phyloP scores from a whole-genome alignment of 2,329 filamentous ascomycete genomes.

The Epichloe uncinata region DNA sequence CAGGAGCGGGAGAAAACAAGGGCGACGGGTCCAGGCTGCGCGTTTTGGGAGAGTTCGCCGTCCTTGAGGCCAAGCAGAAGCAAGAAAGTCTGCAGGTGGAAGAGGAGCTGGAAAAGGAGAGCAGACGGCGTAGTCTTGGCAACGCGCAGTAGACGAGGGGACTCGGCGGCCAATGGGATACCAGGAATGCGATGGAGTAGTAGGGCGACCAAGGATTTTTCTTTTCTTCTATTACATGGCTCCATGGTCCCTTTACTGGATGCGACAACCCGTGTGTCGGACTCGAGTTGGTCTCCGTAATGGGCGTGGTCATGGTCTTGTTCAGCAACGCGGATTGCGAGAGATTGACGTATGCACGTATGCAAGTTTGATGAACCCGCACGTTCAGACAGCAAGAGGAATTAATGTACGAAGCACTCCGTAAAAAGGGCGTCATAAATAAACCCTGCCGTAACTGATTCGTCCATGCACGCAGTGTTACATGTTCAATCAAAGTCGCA shows the following conservation, averaged over 20 bases:
- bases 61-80: slow-evolving; percentile 45
- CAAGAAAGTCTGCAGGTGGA: slow-evolving; percentile 61
- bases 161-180: neutral
- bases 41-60: slow-evolving; percentile 7
- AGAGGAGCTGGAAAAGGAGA: slow-evolving; percentile 41
- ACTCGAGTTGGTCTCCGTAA: neutral
- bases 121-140: slow-evolving; percentile 22
- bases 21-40: slow-evolving; percentile 7
- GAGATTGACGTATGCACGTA: neutral
- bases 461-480: too few species aligned
- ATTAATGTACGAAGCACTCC: too few species aligned
- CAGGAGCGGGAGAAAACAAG: slow-evolving; percentile 36
- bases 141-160: neutral
- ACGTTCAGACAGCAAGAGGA: neutral
- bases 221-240: neutral
- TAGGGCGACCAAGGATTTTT: neutral
- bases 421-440: too few species aligned
- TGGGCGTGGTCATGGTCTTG: too few species aligned
- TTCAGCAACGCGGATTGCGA: too few species aligned
- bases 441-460: too few species aligned
- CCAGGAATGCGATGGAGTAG: neutral
- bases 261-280: neutral
- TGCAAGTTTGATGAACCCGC: neutral
- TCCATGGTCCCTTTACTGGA: neutral
- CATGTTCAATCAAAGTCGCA: too few species aligned